Evolutionary conservation across 257 asterid species (phyloP).

Genomic region (Haberlea rhodopensis): DNA sequence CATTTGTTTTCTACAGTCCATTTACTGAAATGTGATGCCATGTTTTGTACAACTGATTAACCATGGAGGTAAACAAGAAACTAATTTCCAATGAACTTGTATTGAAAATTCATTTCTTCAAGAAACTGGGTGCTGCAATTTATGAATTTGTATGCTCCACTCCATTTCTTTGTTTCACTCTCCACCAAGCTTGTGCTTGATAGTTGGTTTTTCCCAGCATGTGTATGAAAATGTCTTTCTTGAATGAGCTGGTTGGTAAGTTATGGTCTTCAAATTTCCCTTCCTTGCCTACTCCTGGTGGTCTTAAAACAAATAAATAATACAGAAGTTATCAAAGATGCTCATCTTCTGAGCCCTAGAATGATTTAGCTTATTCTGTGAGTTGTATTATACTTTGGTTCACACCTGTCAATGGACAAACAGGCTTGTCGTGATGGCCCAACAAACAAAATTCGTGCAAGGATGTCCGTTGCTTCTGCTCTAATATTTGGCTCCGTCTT

Average conservation of each 20-base stretch:
- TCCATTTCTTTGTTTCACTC: not conserved
- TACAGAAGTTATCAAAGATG: conserved; percentile 9
- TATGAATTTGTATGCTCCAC: not conserved
- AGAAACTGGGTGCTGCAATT: conserved; percentile 10
- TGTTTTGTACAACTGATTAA: not conserved
- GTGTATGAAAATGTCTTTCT: not conserved
- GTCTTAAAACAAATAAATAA: conserved; percentile 9
- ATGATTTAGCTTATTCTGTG: conserved; percentile 16
- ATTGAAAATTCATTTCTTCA: not conserved
- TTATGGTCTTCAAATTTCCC: conserved; percentile 4
- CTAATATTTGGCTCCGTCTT: conserved; percentile 94
- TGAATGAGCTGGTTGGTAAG: conserved; percentile 20
- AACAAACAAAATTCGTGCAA: conserved; percentile 87
- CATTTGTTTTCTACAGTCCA: conserved; percentile 5
- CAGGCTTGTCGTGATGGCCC: conserved; percentile 99
- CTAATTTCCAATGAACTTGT: conserved; percentile 9
- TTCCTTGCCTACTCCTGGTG: conserved; percentile 10
- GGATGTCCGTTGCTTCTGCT: conserved; percentile 96
- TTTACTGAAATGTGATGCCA: conserved; percentile 7
- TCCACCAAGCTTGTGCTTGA: not conserved
- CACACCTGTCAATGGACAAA: conserved; percentile 21
- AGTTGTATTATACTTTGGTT: conserved; percentile 22
- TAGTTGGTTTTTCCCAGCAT: conserved; percentile 16
- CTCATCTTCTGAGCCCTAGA: conserved; percentile 16
- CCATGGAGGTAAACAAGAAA: conserved; percentile 13